Percentiles rank a stretch among this genome's conserved stretches.
Conservation (phyloP, 306 rosid species). For the Lathyrus oleraceus region DNA sequence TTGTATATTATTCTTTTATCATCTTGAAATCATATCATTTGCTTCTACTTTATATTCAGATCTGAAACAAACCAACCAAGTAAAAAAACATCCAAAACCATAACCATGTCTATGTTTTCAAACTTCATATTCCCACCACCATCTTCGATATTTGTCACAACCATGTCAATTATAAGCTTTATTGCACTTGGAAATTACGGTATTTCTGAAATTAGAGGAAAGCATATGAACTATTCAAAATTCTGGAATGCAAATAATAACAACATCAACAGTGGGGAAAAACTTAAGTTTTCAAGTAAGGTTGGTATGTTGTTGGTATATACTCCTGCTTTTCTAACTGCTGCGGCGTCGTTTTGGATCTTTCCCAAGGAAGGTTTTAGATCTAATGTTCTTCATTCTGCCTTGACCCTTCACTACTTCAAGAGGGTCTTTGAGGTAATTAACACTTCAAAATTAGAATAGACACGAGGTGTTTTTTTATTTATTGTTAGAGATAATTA, state of each 20-base stretch:
- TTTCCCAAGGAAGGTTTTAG: constrained; percentile 46
- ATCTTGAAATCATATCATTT: no score
- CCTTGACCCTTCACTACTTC: no score
- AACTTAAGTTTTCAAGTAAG: constrained; percentile 42
- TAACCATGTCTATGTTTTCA: constrained; percentile 27
- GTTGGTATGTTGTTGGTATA: constrained; percentile 64
- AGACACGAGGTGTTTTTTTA: no score
- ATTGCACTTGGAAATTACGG: constrained; percentile 34
- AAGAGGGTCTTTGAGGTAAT: constrained; percentile 70
- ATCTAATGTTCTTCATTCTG: no score
- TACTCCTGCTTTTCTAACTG: constrained; percentile 63
- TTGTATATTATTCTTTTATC: no score
- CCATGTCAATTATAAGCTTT: constrained; percentile 50
- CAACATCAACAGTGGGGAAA: background rate
- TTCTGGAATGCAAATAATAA: constrained; percentile 41
- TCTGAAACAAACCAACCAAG: background rate
- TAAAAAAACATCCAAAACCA: background rate
- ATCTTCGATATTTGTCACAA: constrained; percentile 44
- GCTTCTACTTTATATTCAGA: no score
- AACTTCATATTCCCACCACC: constrained; percentile 49
- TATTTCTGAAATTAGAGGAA: constrained; percentile 53
- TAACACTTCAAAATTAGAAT: no score
- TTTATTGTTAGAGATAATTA: no score
- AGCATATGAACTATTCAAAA: constrained; percentile 70
- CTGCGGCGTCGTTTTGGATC: constrained; percentile 44